Conservation (phyloP, 345 rosid species). For the Cardamine resedifolia region DNA sequence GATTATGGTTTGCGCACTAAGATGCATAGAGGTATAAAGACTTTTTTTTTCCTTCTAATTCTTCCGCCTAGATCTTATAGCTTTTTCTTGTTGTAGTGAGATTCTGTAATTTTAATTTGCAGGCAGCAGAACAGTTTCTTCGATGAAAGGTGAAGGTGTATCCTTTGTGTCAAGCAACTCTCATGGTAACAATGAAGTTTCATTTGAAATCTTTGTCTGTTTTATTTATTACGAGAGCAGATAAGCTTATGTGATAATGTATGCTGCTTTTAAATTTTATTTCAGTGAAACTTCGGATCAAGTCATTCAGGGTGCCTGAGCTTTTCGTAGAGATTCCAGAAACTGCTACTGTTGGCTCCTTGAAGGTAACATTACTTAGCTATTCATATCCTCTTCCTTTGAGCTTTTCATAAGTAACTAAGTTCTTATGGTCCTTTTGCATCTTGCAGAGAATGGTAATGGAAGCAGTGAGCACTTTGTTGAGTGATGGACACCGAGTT, state of each 20-base stretch:
- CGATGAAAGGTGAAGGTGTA: slow-evolving; percentile 43
- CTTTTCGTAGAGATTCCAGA: slow-evolving; percentile 86
- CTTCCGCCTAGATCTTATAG: not conserved
- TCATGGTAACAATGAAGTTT: slow-evolving; percentile 30
- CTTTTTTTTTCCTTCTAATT: slow-evolving; percentile 21
- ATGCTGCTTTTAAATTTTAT: slow-evolving; percentile 12
- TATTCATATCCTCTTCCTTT: not conserved
- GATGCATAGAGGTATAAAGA: slow-evolving; percentile 47
- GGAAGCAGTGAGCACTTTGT: slow-evolving; percentile 82
- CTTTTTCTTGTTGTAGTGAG: slow-evolving; percentile 13
- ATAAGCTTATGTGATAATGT: not conserved
- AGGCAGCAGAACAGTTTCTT: slow-evolving; percentile 51
- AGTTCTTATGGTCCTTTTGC: not conserved
- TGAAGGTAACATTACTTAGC: slow-evolving; percentile 55
- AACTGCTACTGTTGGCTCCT: slow-evolving; percentile 81
- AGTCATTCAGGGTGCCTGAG: slow-evolving; percentile 95
- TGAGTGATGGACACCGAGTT: slow-evolving; percentile 75
- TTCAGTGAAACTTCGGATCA: slow-evolving; percentile 87
- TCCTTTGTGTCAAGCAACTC: slow-evolving; percentile 37
- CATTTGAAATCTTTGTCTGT: not conserved
- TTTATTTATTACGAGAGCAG: not conserved
- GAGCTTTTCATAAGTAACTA: not conserved
- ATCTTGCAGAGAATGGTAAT: slow-evolving; percentile 74
- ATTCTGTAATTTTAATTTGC: slow-evolving; percentile 30
- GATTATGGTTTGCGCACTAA: slow-evolving; percentile 44